Evolutionary conservation across 2,329 filamentous ascomycete species (phyloP), one percentile per base, ranked within the genome.

Genomic region (Arthroderma uncinatum): DNA sequence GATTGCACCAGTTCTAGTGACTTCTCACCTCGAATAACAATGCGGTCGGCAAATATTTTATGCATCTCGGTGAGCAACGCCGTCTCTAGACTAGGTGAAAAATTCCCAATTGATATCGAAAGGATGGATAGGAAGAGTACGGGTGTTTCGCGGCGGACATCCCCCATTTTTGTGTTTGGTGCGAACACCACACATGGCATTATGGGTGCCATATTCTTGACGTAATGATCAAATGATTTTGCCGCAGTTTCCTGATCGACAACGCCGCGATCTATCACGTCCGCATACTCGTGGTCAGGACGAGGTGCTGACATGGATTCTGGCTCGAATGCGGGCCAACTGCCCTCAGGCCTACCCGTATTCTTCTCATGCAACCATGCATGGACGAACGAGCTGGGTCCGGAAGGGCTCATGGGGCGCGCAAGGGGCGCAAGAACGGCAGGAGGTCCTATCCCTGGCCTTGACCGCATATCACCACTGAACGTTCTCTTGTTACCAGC

Each of bases 1-100:
- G 87, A 82, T 71, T 95, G 90, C 7, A 94, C 82, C 5, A 95
- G 76, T 69, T 95, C 90, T 16, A 95, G 72, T 36, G 82, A 88
- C 75, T 94, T 95, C 64, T 89, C 84, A 10, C 87, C 89, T 5
- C 81, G 80, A 30, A 89, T 75, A 63, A 93, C 80, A 40, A 92
- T 79, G 62, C 82, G 83, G 47, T 93, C 85, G 2, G 87, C 87
- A 56, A 93, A 80, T 9, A 83, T 75, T 60, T 83, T 82, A 74
- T 89, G 86, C 57, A 89, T 73, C 64, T 93, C 84, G 59, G 79
- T 80, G 8, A 84, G 79, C 12, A 95, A 73, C 25, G 75, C 73
- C 8, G 79, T 76, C 66, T 90, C 87, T 2, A 76, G 65, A 1
- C 80, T 74, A n/a, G 78, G 74, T 14, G 75, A 70, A 9, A 82